phyloP scores from a whole-genome alignment of 2,329 filamentous ascomycete species.

The Claviceps quebecensis region DNA sequence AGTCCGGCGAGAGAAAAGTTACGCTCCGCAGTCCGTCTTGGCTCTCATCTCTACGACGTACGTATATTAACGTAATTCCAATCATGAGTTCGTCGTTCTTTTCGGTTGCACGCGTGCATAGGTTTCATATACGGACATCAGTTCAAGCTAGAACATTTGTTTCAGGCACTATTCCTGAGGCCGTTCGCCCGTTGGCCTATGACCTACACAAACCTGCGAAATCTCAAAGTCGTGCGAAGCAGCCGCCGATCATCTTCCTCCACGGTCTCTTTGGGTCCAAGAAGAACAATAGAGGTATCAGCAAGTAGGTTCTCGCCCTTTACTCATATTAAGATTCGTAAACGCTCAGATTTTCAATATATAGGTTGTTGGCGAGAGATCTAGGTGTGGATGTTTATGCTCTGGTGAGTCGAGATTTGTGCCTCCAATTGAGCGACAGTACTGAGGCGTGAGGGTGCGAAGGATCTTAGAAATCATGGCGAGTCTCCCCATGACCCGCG shows the following conservation, averaged over 20 bases:
- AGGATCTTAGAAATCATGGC: conserved; percentile 90
- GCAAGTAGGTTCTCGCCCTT: conserved; percentile 54
- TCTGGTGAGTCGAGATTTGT: conserved; percentile 38
- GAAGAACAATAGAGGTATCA: conserved; percentile 86
- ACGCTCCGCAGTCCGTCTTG: no score
- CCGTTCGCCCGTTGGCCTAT: conserved; percentile 36
- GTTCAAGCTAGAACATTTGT: neutral
- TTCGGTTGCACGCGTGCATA: neutral
- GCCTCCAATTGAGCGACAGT: neutral
- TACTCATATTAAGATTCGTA: neutral
- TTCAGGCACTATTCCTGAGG: neutral
- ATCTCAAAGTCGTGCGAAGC: conserved; percentile 21
- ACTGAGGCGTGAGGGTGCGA: conserved; percentile 6
- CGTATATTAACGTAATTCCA: no score
- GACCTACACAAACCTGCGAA: conserved; percentile 50
- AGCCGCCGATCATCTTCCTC: conserved; percentile 65
- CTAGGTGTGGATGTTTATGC: conserved; percentile 70
- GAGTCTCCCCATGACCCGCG: conserved; percentile 63
- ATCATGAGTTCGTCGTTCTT: neutral
- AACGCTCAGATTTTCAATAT: neutral
- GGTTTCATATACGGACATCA: neutral
- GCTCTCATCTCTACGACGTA: no score
- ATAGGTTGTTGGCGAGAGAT: conserved; percentile 66
- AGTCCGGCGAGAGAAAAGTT: no score
- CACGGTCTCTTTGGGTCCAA: conserved; percentile 92